Base-by-base conservation (phyloP, 345 rosid species). In the Murraya koenigii region DNA sequence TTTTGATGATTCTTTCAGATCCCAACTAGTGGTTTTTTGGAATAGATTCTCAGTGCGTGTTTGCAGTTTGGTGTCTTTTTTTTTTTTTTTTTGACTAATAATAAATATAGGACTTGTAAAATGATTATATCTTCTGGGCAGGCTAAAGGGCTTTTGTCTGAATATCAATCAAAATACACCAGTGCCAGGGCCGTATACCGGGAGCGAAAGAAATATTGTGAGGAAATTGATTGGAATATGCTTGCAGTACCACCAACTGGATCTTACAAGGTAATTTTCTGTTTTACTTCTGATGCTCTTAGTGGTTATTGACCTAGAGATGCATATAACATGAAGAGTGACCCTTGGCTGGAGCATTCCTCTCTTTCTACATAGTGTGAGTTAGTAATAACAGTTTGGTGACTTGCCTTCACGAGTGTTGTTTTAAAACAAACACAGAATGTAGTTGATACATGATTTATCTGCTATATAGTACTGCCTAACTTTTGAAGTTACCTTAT, bases 141-240 rank as follows among this genome's bases (percentile, higher is more conserved):
- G 99, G 98, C 98, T 55, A 95, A 95, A 86, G 97, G 97, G 84
- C 88, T 93, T 58, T 32, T 95, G 63, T 93, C 97, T 73, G 99
- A 95, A 63, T 91, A 87, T 88, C 98, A 95, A 78, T 91, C 96
- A 66, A 95, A 92, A 81, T 93, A 90, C 83, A 95, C 85, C 80
- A 95, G 97, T 82, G 94, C 99, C 44, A 89, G 94, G 88, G 99
- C 99, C 35, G 97, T 93, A 39, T 93, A 93, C 76, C 86, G 96
- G 81, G 98, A 95, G 80, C 86, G 91, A 82, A 95, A 95, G 90
- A 95, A 95, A 85, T 93, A 88, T 77, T 85, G 90, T 75, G 98
- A 95, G 81, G 99, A 93, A 75, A 90, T 95, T 85, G 99, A 95
- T 82, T 93, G 89, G 96, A 93, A 90, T 83, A 86, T 90, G 91